Conservation (phyloP, 2,329 filamentous ascomycete species). For the Nemania bipapillata region DNA sequence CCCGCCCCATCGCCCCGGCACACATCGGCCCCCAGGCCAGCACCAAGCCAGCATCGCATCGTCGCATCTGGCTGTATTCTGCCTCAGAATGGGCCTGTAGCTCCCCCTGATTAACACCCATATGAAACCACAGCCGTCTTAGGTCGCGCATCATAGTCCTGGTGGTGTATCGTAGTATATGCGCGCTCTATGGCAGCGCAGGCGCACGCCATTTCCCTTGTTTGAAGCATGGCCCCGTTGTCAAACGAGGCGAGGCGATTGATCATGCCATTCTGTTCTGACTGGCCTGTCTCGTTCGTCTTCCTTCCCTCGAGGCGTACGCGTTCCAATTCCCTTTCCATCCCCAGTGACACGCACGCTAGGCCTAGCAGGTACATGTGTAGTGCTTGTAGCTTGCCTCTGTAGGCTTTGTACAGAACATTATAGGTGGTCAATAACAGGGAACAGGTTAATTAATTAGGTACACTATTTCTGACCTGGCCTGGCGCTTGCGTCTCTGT, state of each 20-base stretch:
- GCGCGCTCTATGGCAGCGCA: neutral
- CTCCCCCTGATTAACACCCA: conserved; percentile 38
- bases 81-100: conserved; percentile 28
- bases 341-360: neutral
- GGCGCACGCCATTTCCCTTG: conserved; percentile 20
- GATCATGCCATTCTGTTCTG: conserved; percentile 39
- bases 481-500: conserved; percentile 47
- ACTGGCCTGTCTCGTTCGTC: conserved; percentile 11
- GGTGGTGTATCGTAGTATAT: neutral
- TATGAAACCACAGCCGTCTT: conserved; percentile 49
- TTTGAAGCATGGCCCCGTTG: conserved; percentile 16
- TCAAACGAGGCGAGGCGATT: conserved; percentile 8
- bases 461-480: conserved; percentile 32
- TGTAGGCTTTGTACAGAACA: too few species aligned
- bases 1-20: too few species aligned
- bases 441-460: conserved; percentile 5
- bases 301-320: neutral
- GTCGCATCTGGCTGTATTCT: conserved; percentile 30
- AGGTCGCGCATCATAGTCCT: conserved; percentile 32
- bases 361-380: neutral
- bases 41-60: conserved; percentile 21
- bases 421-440: neutral
- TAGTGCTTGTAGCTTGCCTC: neutral
- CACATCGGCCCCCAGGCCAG: neutral
- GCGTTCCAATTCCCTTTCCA: neutral